Conservation (phyloP, 441 rosid species). For the Mallotus repandus region DNA sequence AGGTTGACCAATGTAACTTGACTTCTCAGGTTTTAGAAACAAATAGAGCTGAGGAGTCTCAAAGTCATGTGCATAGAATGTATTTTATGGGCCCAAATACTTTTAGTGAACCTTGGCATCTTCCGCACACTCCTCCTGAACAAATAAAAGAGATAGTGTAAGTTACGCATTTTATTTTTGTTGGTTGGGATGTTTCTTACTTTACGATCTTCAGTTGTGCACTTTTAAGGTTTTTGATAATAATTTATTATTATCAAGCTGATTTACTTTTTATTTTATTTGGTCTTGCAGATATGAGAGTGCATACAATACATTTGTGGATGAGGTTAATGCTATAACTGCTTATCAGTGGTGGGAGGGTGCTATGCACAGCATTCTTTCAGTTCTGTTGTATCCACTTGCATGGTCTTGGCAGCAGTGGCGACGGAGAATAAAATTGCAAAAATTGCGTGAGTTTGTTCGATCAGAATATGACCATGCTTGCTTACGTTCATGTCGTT, state of each 20-base stretch:
- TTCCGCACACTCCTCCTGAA: constrained; percentile 93
- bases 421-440: constrained; percentile 87
- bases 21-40: constrained; percentile 89
- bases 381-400: constrained; percentile 75
- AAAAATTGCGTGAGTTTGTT: constrained; percentile 93
- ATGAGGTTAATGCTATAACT: constrained; percentile 93
- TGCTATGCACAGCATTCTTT: constrained; percentile 82
- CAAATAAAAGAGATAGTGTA: constrained; percentile 97
- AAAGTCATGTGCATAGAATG: constrained; percentile 95
- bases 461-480: constrained; percentile 99
- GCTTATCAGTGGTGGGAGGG: constrained; percentile 99
- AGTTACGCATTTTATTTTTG: constrained; percentile 31
- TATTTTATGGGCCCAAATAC: constrained; percentile 98
- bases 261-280: constrained; percentile 10
- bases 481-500: constrained; percentile 98
- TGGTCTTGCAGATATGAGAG: constrained; percentile 76
- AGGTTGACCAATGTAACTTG: constrained; percentile 13
- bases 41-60: constrained; percentile 96
- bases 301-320: constrained; percentile 92
- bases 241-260: constrained; percentile 23
- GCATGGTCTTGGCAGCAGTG: constrained; percentile 99
- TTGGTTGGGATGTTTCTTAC: constrained; percentile 18
- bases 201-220: constrained; percentile 1
- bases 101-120: constrained; percentile 97
- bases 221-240: constrained; percentile 10